A percentile compares a stretch with the other conserved stretches of the same genome.
Conservation (phyloP, 495 filamentous ascomycete species). For the Tuber brumale region DNA sequence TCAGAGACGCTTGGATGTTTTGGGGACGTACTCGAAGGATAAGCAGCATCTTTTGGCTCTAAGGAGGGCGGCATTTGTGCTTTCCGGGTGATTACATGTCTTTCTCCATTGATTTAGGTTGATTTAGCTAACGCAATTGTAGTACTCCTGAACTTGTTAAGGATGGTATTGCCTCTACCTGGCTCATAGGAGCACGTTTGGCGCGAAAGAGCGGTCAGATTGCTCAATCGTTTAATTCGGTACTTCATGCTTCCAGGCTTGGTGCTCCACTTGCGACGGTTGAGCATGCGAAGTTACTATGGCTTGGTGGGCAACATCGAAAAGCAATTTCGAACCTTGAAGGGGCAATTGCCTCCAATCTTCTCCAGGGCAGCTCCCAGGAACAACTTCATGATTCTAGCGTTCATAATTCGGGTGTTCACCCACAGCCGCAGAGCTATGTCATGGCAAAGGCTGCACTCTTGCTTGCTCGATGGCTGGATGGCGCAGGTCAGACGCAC, state of each 20-base stretch:
- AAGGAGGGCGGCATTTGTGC: constrained; percentile 74
- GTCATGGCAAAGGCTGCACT: constrained; percentile 40
- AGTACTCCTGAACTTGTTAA: constrained; percentile 44
- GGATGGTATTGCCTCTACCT: constrained; percentile 70
- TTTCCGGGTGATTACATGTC: constrained; percentile 52
- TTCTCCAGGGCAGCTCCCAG: constrained; percentile 47
- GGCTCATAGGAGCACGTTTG: constrained; percentile 78
- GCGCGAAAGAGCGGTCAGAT: constrained; percentile 76
- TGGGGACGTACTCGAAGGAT: constrained; percentile 79
- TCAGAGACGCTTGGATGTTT: constrained; percentile 66
- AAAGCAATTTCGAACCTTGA: constrained; percentile 89
- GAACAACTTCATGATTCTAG: constrained; percentile 7
- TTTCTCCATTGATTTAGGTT: not conserved
- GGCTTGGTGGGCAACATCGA: constrained; percentile 87
- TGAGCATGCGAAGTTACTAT: constrained; percentile 87
- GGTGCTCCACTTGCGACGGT: constrained; percentile 79
- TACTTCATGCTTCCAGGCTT: constrained; percentile 77
- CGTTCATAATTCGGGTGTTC: constrained; percentile 12
- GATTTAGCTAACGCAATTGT: constrained; percentile 15
- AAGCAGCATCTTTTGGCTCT: constrained; percentile 93
- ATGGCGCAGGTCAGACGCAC: constrained; percentile 82
- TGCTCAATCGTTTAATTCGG: constrained; percentile 83
- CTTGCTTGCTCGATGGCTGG: constrained; percentile 92
- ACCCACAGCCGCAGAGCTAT: constrained; percentile 12
- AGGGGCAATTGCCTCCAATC: constrained; percentile 69